A percentile compares a stretch with the other conserved stretches of the same genome.
These are phyloP conservation scores for Gaeumannomyces tritici DNA, from an alignment of 2,329 filamentous ascomycete genomes.

Conservation along the genomic window DNA sequence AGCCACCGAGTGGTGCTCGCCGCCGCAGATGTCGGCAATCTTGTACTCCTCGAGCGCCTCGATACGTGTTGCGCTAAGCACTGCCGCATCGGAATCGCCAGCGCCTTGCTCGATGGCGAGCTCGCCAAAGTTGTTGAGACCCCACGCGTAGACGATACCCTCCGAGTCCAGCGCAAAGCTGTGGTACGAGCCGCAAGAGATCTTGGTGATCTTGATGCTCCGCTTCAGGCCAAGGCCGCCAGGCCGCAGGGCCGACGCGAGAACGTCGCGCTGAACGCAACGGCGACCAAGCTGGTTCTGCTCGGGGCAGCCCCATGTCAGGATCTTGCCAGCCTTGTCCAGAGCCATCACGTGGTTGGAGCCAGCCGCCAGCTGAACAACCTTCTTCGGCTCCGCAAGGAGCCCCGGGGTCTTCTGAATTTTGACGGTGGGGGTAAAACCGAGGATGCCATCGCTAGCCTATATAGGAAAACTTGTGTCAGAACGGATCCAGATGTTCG, in stretches of 20 bases:
- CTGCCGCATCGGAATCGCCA: constrained; percentile 59
- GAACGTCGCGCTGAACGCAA: constrained; percentile 44
- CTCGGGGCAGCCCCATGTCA: constrained; percentile 64
- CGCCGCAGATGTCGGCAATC: constrained; percentile 60
- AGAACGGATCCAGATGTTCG: neutral
- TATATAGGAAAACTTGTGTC: constrained; percentile 9
- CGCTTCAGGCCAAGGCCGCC: constrained; percentile 22
- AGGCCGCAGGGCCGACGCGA: constrained; percentile 21
- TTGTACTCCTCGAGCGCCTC: constrained; percentile 51
- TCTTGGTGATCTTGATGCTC: constrained; percentile 55
- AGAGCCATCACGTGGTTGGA: constrained; percentile 65
- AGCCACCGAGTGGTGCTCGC: constrained; percentile 64
- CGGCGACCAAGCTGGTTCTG: constrained; percentile 55
- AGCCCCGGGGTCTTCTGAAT: constrained; percentile 41
- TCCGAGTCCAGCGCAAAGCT: constrained; percentile 67
- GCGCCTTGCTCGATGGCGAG: constrained; percentile 53
- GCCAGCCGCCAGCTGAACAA: constrained; percentile 54
- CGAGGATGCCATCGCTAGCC: constrained; percentile 38
- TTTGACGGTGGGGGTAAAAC: constrained; percentile 17
- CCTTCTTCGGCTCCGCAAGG: constrained; percentile 55
- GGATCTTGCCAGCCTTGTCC: constrained; percentile 53
- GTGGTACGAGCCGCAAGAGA: constrained; percentile 66
- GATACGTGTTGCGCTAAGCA: constrained; percentile 63
- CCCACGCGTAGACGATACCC: constrained; percentile 71
- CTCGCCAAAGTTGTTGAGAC: constrained; percentile 79